Evolutionary conservation across 2,329 filamentous ascomycete genomes (phyloP).

Genomic region (Monosporascus sp.): DNA sequence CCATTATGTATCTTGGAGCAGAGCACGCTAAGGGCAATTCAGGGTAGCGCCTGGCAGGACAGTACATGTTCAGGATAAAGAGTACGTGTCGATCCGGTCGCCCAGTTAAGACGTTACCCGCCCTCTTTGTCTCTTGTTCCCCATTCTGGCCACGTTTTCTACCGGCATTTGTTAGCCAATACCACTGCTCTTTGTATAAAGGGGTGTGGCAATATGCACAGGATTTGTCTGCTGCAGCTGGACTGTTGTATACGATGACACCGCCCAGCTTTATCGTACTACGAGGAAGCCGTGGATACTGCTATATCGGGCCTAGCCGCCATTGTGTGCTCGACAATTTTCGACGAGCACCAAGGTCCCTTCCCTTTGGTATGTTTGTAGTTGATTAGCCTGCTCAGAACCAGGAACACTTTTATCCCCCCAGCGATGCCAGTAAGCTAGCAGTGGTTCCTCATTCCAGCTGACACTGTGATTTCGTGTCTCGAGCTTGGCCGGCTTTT

Average conservation of each 20-base stretch:
- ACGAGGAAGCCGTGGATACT: too few relatives aligned
- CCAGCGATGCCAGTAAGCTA: slow-evolving; percentile 4
- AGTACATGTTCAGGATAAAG: slow-evolving; percentile 16
- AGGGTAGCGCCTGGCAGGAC: too few relatives aligned
- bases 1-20: neutral
- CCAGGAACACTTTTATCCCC: neutral
- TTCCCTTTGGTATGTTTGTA: too few relatives aligned
- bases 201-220: slow-evolving; percentile 22
- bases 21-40: neutral
- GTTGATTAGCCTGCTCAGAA: neutral
- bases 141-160: slow-evolving; percentile 1
- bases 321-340: neutral
- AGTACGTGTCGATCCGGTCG: slow-evolving; percentile 15
- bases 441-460: neutral
- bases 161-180: slow-evolving; percentile 14
- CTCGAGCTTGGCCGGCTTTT: slow-evolving; percentile 5
- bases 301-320: neutral
- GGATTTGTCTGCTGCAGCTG: slow-evolving; percentile 10
- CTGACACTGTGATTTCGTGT: slow-evolving; percentile 8
- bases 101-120: slow-evolving; percentile 15
- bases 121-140: slow-evolving; percentile 8
- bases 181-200: slow-evolving; percentile 18
- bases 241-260: slow-evolving; percentile 24
- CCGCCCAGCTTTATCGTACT: slow-evolving; percentile 6
- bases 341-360: too few relatives aligned